phyloP scores from a whole-genome alignment of 768 basidiomycete species.

The Mycena belliarum region DNA sequence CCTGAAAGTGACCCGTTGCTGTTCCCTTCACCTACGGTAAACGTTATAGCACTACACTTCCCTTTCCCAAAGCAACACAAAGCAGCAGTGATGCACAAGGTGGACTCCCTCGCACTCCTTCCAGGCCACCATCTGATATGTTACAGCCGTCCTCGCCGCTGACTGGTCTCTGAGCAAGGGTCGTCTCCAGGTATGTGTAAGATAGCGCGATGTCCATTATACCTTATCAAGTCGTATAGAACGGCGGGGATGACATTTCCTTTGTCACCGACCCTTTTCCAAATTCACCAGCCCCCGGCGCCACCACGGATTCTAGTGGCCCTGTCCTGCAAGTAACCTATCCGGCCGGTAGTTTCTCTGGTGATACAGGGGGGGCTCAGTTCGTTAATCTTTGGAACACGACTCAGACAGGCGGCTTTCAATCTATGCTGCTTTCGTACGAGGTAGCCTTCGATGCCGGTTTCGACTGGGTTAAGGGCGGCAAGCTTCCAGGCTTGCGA shows the following conservation, averaged over 20 bases:
- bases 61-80: constrained; percentile 66
- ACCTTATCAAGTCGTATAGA: background rate
- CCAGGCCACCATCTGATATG: background rate
- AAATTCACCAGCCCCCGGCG: constrained; percentile 39
- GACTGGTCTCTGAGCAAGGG: constrained; percentile 65
- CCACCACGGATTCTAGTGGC: constrained; percentile 31
- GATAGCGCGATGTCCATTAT: too few species aligned
- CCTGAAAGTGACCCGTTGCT: constrained; percentile 23
- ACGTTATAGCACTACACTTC: constrained; percentile 59
- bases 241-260: constrained; percentile 52
- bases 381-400: constrained; percentile 71
- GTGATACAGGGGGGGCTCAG: constrained; percentile 64
- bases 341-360: constrained; percentile 58
- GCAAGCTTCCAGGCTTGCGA: constrained; percentile 64
- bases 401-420: constrained; percentile 54
- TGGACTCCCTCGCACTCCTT: background rate
- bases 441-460: constrained; percentile 68
- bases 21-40: constrained; percentile 40
- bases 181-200: constrained; percentile 46
- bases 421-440: constrained; percentile 71
- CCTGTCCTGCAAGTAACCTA: constrained; percentile 55
- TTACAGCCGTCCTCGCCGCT: constrained; percentile 43
- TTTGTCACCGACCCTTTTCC: constrained; percentile 75
- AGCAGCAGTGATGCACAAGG: constrained; percentile 47
- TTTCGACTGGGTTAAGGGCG: constrained; percentile 71